Percentiles rank a stretch among this genome's conserved stretches.
These are phyloP conservation scores for Oryza meyeriana DNA, from an alignment of 176 grass and related monocot species.

Conservation along the genomic window DNA sequence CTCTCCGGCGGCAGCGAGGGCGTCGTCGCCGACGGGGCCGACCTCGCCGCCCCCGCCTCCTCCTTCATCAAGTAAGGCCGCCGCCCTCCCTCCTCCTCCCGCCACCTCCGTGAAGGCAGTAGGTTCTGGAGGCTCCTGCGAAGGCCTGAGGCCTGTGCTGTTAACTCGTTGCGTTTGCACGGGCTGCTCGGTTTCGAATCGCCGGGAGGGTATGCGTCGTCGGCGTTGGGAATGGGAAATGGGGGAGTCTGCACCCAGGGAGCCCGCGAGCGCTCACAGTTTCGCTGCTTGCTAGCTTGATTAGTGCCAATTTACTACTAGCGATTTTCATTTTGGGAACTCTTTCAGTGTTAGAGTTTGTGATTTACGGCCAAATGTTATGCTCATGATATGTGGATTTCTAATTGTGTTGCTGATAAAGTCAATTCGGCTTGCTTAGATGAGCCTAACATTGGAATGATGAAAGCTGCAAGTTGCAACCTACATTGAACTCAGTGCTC, in stretches of 20 bases:
- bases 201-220: not conserved
- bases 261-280: not conserved
- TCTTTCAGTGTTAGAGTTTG: not conserved
- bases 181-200: not conserved
- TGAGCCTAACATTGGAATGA: not conserved
- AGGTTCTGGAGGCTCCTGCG: not conserved
- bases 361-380: not conserved
- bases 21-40: conserved; percentile 51
- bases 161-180: not conserved
- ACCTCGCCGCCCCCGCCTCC: conserved; percentile 12
- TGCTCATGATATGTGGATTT: not conserved
- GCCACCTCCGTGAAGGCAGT: not conserved
- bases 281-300: not conserved
- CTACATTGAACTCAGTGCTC: not conserved
- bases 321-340: too few relatives aligned
- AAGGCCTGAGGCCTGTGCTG: too few relatives aligned
- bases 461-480: not conserved
- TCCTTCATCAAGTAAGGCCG: conserved; percentile 58
- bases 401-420: not conserved
- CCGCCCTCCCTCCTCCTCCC: not conserved
- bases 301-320: not conserved
- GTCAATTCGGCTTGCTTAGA: not conserved
- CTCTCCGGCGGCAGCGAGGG: conserved; percentile 98
- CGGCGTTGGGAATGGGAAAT: not conserved
- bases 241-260: not conserved